Base-by-base conservation (phyloP, 495 filamentous ascomycete species). In the Clohesyomyces aquaticus region DNA sequence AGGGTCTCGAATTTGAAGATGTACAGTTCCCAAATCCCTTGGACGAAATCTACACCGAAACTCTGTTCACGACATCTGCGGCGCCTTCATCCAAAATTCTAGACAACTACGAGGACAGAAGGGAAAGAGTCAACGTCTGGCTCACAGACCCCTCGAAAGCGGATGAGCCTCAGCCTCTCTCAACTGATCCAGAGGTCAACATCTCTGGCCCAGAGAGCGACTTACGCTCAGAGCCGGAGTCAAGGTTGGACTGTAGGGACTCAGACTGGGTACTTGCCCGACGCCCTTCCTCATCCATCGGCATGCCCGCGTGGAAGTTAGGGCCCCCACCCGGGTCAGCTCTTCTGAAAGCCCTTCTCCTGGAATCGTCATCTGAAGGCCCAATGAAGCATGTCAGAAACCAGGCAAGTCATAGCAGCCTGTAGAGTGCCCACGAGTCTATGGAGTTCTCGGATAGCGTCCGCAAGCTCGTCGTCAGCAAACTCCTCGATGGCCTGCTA, bases 41-140 rank as follows among this genome's bases (percentile, higher is more conserved):
- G 32, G 32, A 38, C 14, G 32, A 14, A 6, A 6, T 14, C 14
- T 38, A 6, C 32, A 14, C 32, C 6, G 32, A 38, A 6, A 38
- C 32, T 38, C 32, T 38, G 32, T 6, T 38, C 32, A 38, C 32
- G 6, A 14, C 14, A 38, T 6, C 32, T 6, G 32, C 6, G n/a
- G n/a, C n/a, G n/a, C n/a, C n/a, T n/a, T 38, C 32, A 38, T 38
- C 32, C 6, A 38, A 14, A 6, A 38, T 38, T 6, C 32, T 38
- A 6, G 14, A 14, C 32, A 47, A 12, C 41, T 23, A 10, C 48
- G 12, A 4, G 3, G 48, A 8, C 25, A 42, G 18, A 6, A 52
- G 43, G 8, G 46, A 64, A n/a, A 56, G 59, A 0, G 47, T 61
- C 29, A 53, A 45, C 0, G 45, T 27, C 22, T 61, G 59, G 59